These are phyloP conservation scores for Leccinum incarnatum DNA, from an alignment of 768 basidiomycete genomes.

Conservation along the genomic window DNA sequence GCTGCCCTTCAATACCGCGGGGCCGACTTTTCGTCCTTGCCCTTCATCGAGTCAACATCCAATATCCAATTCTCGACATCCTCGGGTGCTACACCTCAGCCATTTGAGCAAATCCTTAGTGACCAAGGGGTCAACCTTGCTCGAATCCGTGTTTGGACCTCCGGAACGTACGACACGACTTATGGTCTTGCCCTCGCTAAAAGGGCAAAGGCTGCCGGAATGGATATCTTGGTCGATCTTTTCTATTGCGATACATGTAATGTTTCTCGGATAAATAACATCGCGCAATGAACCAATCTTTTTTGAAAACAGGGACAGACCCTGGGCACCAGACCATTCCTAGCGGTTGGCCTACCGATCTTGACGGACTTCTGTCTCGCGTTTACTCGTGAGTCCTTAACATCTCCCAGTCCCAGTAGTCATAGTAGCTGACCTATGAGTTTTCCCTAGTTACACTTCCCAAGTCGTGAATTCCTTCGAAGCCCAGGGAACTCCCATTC, in stretches of 20 bases:
- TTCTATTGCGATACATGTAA: conserved; percentile 14
- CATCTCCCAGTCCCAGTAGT: background rate
- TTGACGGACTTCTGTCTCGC: conserved; percentile 4
- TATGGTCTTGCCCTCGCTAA: conserved; percentile 12
- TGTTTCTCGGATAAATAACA: background rate
- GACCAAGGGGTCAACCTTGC: conserved; percentile 15
- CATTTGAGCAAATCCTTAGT: conserved; percentile 8
- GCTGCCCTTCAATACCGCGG: conserved; percentile 8
- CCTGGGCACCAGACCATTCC: conserved; percentile 9
- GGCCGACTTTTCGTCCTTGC: conserved; percentile 18
- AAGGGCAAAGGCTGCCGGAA: conserved; percentile 11
- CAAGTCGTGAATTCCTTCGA: conserved; percentile 5
- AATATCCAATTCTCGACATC: background rate
- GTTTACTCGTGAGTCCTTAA: conserved; percentile 7
- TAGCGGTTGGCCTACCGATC: conserved; percentile 13
- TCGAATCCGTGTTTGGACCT: conserved; percentile 12
- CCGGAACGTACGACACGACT: conserved; percentile 8
- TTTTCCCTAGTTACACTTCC: conserved; percentile 6
- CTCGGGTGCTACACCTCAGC: background rate
- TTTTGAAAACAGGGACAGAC: conserved; percentile 6
- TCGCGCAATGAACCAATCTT: background rate
- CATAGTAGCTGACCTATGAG: background rate
- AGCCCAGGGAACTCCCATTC: conserved; percentile 8
- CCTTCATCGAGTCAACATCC: conserved; percentile 10
- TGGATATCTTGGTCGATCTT: conserved; percentile 12